Evolutionary conservation across 345 rosid genomes (phyloP).

Genomic region (Dipteronia sinensis): DNA sequence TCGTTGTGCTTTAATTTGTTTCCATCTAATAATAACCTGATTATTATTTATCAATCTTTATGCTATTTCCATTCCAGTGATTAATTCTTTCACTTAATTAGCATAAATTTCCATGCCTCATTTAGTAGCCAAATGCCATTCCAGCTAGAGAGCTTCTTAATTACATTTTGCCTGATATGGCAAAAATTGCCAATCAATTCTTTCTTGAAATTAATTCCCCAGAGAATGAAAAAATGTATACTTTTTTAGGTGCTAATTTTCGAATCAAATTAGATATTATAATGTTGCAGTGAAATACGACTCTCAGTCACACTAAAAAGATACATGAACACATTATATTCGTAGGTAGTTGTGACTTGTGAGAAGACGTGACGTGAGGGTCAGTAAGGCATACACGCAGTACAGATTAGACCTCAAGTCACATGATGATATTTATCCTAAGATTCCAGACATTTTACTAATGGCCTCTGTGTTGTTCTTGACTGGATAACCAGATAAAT

Average conservation of each 20-base stretch:
- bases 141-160: conserved; percentile 1
- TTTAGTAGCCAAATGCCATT: neutral
- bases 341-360: neutral
- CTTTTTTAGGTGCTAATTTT: no score
- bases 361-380: conserved; percentile 14
- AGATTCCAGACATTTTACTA: conserved; percentile 4
- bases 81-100: neutral
- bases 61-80: neutral
- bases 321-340: conserved; percentile 11
- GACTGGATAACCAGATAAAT: neutral
- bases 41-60: neutral
- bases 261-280: neutral
- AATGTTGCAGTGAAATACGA: neutral
- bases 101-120: neutral
- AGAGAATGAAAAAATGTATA: neutral
- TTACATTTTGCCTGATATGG: conserved; percentile 16
- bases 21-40: neutral
- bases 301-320: neutral
- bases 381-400: neutral
- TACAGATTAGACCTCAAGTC: conserved; percentile 5
- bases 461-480: neutral
- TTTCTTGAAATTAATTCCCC: neutral
- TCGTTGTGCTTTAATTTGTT: neutral
- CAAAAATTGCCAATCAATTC: conserved; percentile 10
- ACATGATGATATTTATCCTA: conserved; percentile 21